Evolutionary conservation across 768 basidiomycete species (phyloP).

Genomic region (Mycena indigotica): DNA sequence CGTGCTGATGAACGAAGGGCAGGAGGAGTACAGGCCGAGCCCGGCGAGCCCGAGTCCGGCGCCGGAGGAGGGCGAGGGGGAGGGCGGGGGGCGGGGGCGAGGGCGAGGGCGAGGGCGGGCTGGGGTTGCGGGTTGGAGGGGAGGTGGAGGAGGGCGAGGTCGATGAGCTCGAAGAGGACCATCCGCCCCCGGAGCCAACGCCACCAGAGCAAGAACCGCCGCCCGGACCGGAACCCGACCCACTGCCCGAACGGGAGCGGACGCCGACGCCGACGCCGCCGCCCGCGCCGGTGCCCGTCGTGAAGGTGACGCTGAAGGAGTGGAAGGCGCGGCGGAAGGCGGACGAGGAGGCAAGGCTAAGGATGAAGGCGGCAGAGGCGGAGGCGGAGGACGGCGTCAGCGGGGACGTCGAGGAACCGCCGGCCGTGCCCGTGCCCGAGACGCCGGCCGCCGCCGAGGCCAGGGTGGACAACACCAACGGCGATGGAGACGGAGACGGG

Average conservation of each 20-base stretch:
- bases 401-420: conserved; percentile 16
- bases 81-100: not conserved
- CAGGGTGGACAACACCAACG: too few relatives aligned
- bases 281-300: not conserved
- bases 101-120: not conserved
- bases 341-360: conserved; percentile 2
- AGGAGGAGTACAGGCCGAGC: not conserved
- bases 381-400: not conserved
- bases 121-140: not conserved
- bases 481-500: too few relatives aligned
- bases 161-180: not conserved
- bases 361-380: conserved; percentile 1
- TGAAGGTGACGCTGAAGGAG: conserved; percentile 9
- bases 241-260: not conserved
- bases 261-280: not conserved
- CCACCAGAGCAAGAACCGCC: not conserved
- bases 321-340: conserved; percentile 9
- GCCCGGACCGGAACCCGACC: not conserved
- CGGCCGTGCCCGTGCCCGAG: conserved; percentile 6
- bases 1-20: too few relatives aligned
- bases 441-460: too few relatives aligned
- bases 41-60: not conserved
- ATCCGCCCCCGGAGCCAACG: not conserved
- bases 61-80: not conserved
- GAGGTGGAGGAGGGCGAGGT: not conserved